phyloP scores from a whole-genome alignment of 1,284 basidiomycete species.

The Abortiporus biennis region DNA sequence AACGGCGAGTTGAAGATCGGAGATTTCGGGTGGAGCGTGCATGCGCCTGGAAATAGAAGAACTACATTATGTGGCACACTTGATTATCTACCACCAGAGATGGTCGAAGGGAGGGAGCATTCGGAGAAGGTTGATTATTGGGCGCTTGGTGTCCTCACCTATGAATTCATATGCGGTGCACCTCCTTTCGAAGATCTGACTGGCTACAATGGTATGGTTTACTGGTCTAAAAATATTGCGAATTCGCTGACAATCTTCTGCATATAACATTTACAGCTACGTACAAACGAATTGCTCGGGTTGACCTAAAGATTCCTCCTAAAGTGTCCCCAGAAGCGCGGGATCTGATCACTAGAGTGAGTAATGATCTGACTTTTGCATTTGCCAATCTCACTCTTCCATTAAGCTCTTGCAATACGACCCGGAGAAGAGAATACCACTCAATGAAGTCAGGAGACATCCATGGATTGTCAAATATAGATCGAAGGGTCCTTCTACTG shows the following conservation, averaged over 20 bases:
- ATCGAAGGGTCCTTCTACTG: too few species aligned
- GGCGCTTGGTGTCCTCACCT: conserved; percentile 95
- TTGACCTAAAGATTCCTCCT: conserved; percentile 76
- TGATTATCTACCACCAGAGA: conserved; percentile 97
- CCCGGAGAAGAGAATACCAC: conserved; percentile 77
- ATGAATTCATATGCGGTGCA: conserved; percentile 89
- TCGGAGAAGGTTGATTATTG: conserved; percentile 91
- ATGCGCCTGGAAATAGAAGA: conserved; percentile 88
- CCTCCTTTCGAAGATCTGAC: conserved; percentile 92
- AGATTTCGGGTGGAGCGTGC: conserved; percentile 99
- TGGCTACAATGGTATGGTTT: conserved; percentile 64
- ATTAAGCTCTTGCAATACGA: conserved; percentile 84
- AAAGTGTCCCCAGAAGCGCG: conserved; percentile 60
- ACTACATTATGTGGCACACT: conserved; percentile 93
- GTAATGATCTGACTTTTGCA: conserved; percentile 12
- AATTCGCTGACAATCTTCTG: too few species aligned
- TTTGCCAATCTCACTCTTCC: neutral
- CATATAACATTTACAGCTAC: conserved; percentile 55
- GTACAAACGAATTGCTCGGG: conserved; percentile 78
- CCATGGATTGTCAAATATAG: conserved; percentile 91
- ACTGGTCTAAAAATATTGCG: neutral
- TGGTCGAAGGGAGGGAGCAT: conserved; percentile 90
- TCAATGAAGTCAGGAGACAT: conserved; percentile 78
- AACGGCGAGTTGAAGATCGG: conserved; percentile 98
- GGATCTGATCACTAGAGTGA: conserved; percentile 59